These are phyloP conservation scores for Erodium trifolium DNA, from an alignment of 441 rosid genomes.

Conservation along the genomic window DNA sequence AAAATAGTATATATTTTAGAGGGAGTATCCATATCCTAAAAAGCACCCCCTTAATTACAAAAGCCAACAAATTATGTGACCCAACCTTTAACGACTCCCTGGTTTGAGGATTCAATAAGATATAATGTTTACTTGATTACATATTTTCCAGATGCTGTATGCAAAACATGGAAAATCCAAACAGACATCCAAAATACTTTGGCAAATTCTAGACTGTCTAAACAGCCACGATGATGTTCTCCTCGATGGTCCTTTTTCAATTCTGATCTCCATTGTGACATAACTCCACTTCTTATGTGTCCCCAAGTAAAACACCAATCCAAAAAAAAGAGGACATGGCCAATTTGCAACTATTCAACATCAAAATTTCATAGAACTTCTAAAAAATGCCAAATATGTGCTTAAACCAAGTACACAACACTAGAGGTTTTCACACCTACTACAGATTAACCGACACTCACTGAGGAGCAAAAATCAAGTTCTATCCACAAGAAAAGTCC, in stretches of 20 bases:
- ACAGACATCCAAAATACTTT: background rate
- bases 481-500: background rate
- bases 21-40: background rate
- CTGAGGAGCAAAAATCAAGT: background rate
- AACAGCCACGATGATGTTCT: background rate
- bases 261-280: background rate
- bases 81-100: background rate
- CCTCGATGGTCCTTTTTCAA: background rate
- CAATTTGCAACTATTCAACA: background rate
- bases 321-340: background rate
- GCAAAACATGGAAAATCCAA: background rate
- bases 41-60: background rate
- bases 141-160: background rate
- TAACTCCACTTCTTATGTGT: background rate
- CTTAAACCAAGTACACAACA: background rate
- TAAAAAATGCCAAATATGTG: background rate
- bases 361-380: background rate
- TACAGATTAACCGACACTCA: background rate
- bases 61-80: background rate
- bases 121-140: background rate
- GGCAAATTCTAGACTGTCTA: background rate
- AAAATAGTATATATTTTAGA: background rate
- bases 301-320: background rate
- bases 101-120: background rate
- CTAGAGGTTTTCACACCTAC: background rate